Evolutionary conservation across 345 rosid species (phyloP).

Genomic region (Eucalyptus erythrocorys): DNA sequence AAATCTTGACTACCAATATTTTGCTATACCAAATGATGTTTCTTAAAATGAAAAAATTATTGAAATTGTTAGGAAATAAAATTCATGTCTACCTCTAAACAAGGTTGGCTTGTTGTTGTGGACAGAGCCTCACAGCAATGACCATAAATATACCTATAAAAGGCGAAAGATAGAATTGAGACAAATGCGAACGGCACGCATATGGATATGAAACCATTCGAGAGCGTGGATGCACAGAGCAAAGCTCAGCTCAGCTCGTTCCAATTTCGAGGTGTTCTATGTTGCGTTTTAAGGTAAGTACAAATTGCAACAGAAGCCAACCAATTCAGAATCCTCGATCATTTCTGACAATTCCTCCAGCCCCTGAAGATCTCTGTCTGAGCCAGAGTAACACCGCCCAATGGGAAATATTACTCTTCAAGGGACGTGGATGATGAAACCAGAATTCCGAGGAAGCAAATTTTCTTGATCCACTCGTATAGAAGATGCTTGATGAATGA

Average conservation of each 20-base stretch:
- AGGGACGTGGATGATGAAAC: background rate
- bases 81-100: background rate
- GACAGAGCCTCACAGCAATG: background rate
- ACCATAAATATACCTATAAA: background rate
- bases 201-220: background rate
- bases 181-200: background rate
- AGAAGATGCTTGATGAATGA: background rate
- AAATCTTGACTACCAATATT: background rate
- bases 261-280: background rate
- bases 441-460: background rate
- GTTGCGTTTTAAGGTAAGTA: background rate
- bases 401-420: background rate
- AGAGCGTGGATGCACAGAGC: background rate
- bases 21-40: background rate
- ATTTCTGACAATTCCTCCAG: no score
- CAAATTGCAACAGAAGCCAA: no score
- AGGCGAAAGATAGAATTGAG: background rate
- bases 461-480: background rate
- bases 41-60: background rate
- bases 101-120: background rate
- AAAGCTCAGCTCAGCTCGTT: background rate
- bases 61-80: background rate
- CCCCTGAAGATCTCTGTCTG: background rate
- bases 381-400: background rate
- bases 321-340: no score